Percentiles rank a stretch among this genome's conserved stretches.
Conservation (phyloP, 148 eudicot genomes). For the Chenopodium suecicum region DNA sequence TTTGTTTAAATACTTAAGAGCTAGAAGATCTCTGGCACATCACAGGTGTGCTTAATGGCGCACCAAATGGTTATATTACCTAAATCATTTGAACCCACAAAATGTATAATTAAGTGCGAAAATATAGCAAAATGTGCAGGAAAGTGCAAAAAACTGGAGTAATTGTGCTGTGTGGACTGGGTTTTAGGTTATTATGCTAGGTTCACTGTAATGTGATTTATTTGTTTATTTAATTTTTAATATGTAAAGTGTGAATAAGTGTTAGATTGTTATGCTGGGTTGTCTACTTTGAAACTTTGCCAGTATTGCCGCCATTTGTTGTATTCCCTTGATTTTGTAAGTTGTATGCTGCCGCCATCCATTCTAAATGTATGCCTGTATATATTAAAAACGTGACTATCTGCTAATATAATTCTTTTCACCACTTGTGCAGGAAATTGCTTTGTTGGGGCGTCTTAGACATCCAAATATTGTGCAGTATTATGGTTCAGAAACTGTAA, state of each 20-base stretch:
- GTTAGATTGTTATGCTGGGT: not conserved
- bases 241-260: too few species aligned
- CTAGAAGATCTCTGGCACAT: not conserved
- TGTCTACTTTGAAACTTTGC: not conserved
- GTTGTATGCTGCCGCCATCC: not conserved
- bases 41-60: not conserved
- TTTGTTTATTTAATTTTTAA: too few species aligned
- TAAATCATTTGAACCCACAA: too few species aligned
- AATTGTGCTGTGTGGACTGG: not conserved
- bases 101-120: too few species aligned
- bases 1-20: not conserved
- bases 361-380: not conserved
- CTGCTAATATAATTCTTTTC: not conserved
- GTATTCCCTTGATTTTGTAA: not conserved
- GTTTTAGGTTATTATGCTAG: not conserved
- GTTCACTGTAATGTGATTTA: not conserved
- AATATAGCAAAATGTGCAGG: too few species aligned
- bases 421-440: constrained; percentile 63
- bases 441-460: constrained; percentile 72
- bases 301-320: not conserved
- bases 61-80: not conserved
- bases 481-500: constrained; percentile 86
- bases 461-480: constrained; percentile 98
- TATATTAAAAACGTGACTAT: not conserved
- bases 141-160: not conserved